phyloP scores from a whole-genome alignment of 129 eudicot species.

The Centrapalus pauciflorus region DNA sequence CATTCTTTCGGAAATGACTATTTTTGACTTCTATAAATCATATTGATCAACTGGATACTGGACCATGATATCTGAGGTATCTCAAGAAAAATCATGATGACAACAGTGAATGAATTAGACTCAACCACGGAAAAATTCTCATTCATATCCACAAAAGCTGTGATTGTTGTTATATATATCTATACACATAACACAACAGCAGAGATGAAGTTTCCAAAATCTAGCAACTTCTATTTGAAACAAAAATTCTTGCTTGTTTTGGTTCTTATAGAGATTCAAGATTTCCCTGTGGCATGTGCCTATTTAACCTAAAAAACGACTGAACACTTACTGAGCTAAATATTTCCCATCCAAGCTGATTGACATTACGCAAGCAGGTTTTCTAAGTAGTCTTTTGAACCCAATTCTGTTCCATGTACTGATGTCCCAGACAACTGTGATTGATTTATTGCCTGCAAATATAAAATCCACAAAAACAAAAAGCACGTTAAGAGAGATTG shows the following conservation, averaged over 20 bases:
- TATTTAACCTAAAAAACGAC: neutral
- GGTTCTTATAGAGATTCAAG: neutral
- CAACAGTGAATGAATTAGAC: no score
- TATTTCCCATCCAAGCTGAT: constrained; percentile 88
- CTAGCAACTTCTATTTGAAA: neutral
- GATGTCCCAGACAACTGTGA: constrained; percentile 87
- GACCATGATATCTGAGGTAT: no score
- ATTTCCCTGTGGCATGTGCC: neutral
- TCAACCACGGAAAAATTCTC: no score
- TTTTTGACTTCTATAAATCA: neutral
- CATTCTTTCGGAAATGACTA: no score
- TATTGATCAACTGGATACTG: no score
- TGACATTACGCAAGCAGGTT: constrained; percentile 88
- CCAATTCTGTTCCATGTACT: constrained; percentile 89
- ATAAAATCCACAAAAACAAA: neutral
- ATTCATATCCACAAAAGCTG: no score
- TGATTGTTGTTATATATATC: neutral
- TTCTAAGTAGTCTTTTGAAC: constrained; percentile 59
- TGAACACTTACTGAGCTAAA: constrained; percentile 78
- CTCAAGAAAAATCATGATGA: no score
- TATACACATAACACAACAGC: neutral
- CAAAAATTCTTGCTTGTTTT: neutral
- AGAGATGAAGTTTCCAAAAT: neutral
- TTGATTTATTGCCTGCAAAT: constrained; percentile 47
- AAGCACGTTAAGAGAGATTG: neutral